Evolutionary conservation across 2,329 filamentous ascomycete genomes (phyloP), one percentile per base, ranked within the genome.

Genomic region (Nemania serpens): DNA sequence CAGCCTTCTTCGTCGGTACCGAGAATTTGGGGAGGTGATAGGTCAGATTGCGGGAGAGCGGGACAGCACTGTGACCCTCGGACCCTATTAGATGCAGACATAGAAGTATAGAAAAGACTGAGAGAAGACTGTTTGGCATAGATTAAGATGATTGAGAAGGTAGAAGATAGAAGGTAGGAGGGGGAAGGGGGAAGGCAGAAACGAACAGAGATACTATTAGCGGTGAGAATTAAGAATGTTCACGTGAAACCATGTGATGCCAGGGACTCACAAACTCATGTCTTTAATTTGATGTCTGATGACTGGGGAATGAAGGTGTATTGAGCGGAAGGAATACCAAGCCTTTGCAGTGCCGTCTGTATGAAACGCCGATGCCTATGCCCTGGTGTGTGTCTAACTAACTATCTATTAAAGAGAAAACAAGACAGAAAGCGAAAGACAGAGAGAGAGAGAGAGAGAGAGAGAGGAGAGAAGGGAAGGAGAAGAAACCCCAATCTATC

Each of bases 361-460:
- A 55, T 48, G 58, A 57, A 61, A 61, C 59, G 59, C 59, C 54
- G 20, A 43, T 33, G 45, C 43, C 25, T 49, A 53, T 57, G 54
- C 54, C 46, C 29, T 6, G 18, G 52, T 12, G 29, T 12, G 37
- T 25, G 12, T 25, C 10, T 3, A 20, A 29, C 43, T 46, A n/a
- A 29, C 41, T 25, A 15, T 46, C 43, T 29, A 34, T 36, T n/a
- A 11, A 36, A 47, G 7, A 52, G 17, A 42, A 20, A 41, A 18
- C 15, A 20, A n/a, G 25, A 18, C 54, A 18, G 22, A 20, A 7
- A 34, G 41, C 29, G 7, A 50, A 47, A 10, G 25, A 25, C 2
- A 7, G 37, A 18, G 37, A 29, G 39, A n/a, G 5, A 17, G 25
- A 33, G 41, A 12, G 36, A 57, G 33, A 43, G 17, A 52, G 36